Evolutionary conservation across 2,329 filamentous ascomycete genomes (phyloP).

Genomic region (Monosporascus sp.): DNA sequence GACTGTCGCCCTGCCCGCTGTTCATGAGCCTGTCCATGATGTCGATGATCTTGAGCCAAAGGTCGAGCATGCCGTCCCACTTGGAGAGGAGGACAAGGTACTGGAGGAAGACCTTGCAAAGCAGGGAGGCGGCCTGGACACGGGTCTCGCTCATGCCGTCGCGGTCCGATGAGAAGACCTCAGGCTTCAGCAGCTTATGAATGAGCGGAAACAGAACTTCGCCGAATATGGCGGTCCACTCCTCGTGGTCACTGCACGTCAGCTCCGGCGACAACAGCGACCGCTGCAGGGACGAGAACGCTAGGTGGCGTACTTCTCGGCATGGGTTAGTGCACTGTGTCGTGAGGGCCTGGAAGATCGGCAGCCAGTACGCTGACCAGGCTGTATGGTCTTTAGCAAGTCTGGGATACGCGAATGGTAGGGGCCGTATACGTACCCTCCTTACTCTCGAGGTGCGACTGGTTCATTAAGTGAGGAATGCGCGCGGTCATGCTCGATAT

Average conservation of each 20-base stretch:
- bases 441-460: slow-evolving; percentile 83
- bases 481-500: slow-evolving; percentile 77
- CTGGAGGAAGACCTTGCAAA: slow-evolving; percentile 94
- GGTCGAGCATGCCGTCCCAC: slow-evolving; percentile 82
- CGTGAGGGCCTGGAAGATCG: slow-evolving; percentile 83
- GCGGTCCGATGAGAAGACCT: slow-evolving; percentile 87
- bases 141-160: slow-evolving; percentile 93
- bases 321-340: slow-evolving; percentile 92
- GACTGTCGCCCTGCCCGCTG: slow-evolving; percentile 82
- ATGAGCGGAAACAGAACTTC: slow-evolving; percentile 93
- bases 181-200: slow-evolving; percentile 79
- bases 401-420: not conserved
- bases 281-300: slow-evolving; percentile 79
- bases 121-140: slow-evolving; percentile 81
- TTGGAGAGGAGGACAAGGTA: slow-evolving; percentile 81
- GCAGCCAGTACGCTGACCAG: slow-evolving; percentile 97
- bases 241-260: slow-evolving; percentile 74
- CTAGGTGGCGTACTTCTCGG: slow-evolving; percentile 84
- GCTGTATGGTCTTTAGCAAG: slow-evolving; percentile 45
- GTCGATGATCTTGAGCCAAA: slow-evolving; percentile 89
- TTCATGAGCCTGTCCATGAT: slow-evolving; percentile 97
- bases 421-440: slow-evolving; percentile 53
- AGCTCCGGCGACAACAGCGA: slow-evolving; percentile 80
- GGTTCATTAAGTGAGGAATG: slow-evolving; percentile 81
- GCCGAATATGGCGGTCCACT: slow-evolving; percentile 93